phyloP scores from a whole-genome alignment of 2,329 filamentous ascomycete genomes.

The Colletotrichum sp. region DNA sequence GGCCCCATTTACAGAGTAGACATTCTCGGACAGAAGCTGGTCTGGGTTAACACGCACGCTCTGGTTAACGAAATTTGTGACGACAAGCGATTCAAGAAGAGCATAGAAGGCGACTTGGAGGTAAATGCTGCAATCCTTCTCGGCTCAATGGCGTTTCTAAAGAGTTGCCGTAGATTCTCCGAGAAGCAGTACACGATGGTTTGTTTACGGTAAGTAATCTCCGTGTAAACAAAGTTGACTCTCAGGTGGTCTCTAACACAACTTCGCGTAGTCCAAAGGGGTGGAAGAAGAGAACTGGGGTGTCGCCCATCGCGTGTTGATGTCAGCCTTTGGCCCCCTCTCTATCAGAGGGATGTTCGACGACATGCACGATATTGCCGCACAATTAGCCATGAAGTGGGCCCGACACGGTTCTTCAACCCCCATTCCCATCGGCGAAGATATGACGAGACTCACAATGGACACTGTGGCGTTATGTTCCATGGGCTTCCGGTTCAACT shows the following conservation, averaged over 20 bases:
- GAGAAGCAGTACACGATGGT: slow-evolving; percentile 57
- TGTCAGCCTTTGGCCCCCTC: slow-evolving; percentile 73
- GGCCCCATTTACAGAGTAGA: slow-evolving; percentile 65
- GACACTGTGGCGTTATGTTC: slow-evolving; percentile 67
- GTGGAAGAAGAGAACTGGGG: slow-evolving; percentile 27
- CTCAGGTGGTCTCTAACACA: not conserved
- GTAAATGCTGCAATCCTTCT: not conserved
- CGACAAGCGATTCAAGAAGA: slow-evolving; percentile 69
- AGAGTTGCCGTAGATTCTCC: slow-evolving; percentile 45
- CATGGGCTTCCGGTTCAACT: slow-evolving; percentile 66
- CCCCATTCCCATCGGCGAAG: slow-evolving; percentile 58
- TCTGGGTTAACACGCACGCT: slow-evolving; percentile 58
- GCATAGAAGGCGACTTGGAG: slow-evolving; percentile 50
- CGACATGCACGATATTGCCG: slow-evolving; percentile 56
- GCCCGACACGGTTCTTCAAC: slow-evolving; percentile 45
- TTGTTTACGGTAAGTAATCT: slow-evolving; percentile 20
- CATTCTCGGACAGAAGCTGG: slow-evolving; percentile 47
- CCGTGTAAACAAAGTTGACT: not conserved
- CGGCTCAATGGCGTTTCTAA: not conserved
- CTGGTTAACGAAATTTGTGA: slow-evolving; percentile 69
- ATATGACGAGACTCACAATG: slow-evolving; percentile 67
- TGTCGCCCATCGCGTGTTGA: slow-evolving; percentile 68
- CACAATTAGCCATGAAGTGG: slow-evolving; percentile 61
- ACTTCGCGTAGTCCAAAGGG: not conserved
- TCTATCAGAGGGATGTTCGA: slow-evolving; percentile 66